Evolutionary conservation across 2,329 filamentous ascomycete genomes (phyloP).

Genomic region (Fusarium sp.): DNA sequence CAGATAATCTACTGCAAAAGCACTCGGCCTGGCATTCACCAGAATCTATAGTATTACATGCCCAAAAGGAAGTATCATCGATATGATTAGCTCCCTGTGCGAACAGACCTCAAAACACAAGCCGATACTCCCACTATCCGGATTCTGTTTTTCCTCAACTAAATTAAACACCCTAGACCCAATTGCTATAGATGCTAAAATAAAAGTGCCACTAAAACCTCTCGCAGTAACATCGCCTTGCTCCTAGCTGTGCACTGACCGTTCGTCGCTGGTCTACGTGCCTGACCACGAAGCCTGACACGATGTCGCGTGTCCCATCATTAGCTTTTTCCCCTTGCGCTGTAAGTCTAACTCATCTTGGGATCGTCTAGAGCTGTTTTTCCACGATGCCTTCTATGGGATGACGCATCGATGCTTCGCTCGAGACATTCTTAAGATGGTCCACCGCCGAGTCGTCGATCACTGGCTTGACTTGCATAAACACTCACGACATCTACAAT

Average conservation of each 20-base stretch:
- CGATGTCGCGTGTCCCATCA: conserved; percentile 14
- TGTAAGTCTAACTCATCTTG: conserved; percentile 11
- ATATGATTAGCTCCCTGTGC: neutral
- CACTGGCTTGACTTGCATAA: neutral
- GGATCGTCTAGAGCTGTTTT: conserved; percentile 13
- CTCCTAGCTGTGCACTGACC: neutral
- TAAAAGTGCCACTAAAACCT: neutral
- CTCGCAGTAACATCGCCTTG: neutral
- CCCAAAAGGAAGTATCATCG: neutral
- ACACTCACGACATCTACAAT: neutral
- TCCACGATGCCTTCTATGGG: neutral
- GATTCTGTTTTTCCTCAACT: conserved; percentile 1
- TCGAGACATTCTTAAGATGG: conserved; percentile 15
- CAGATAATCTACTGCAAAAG: too few relatives aligned
- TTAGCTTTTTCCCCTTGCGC: conserved; percentile 3
- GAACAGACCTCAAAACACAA: neutral
- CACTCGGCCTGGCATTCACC: too few relatives aligned
- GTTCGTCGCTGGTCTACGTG: conserved; percentile 4
- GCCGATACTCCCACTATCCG: neutral
- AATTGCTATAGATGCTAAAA: neutral
- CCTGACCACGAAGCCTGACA: conserved; percentile 9
- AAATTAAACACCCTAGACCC: neutral
- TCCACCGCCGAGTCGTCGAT: conserved; percentile 4
- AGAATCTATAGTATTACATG: neutral
- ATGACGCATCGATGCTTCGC: conserved; percentile 31